Base-by-base conservation (phyloP, 2,329 filamentous ascomycete species). In the Trichoderma brevicompactum region DNA sequence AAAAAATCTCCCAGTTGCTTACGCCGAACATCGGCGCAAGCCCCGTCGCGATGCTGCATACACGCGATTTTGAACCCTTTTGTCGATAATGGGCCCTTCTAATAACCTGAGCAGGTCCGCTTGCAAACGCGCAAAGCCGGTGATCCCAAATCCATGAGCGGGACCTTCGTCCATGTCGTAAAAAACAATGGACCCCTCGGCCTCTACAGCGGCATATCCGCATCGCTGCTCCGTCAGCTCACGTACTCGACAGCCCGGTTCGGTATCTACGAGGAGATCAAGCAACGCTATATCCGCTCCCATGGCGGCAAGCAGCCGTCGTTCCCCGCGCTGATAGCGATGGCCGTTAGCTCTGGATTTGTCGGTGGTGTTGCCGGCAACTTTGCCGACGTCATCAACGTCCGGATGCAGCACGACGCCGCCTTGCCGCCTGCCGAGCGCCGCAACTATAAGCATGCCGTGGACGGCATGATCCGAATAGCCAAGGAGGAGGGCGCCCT, bases 231-330 rank as follows among this genome's bases (percentile, higher is more conserved):
- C 65, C 94, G 95, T 69, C 95, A 98, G 81, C 85, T 94, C 71
- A 98, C 95, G 66, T 99, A 99, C 82, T 95, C 91, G 66, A 99
- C 95, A 58, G 95, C 93, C 43, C 92, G 95, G 55, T 99, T 99
- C 80, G 95, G 93, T 69, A 88, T 97, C 69, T 99, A 99, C 82
- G 95, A 98, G 80, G 89, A 96, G 71, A 83, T 98, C 66, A 99
- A 99, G 80, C 81, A 85, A 28, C 85, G 84, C 59, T 69, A 76
- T 53, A 67, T 66, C 19, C 83, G 89, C 74, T 86, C 87, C 43
- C 69, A 75, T 58, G 70, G 72, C 58, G 78, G 79, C 69, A 70
- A 74, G 48, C 79, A 81, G 60, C 90, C 93, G 2, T 87, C 90
- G 2, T 88, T 97, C 72, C 82, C 88, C 10, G 83, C 87, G n/a